Evolutionary conservation across 495 filamentous ascomycete genomes (phyloP), one percentile per base, ranked within the genome.

Genomic region (Trichoderma virens): DNA sequence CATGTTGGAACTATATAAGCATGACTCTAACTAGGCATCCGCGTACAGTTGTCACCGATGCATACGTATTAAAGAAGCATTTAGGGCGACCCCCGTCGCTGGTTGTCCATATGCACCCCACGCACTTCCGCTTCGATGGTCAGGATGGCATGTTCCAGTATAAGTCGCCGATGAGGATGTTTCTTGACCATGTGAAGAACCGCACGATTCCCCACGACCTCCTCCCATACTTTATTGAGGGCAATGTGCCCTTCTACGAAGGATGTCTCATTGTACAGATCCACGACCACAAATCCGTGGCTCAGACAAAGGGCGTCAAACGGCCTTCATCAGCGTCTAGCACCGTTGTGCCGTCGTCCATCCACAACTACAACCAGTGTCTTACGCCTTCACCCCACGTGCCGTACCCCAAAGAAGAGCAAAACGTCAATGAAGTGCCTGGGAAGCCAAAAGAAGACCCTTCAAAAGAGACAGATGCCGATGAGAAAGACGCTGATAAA

Each of bases 191-290:
- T 74, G 69, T 84, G 16, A 73, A 72, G 65, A 70, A 34, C 16
- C 74, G 79, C 18, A 81, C 81, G 1, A 69, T 85, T 18, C 82
- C 80, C 25, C 79, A 86, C 69, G 80, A 83, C 20, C 70, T 87
- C 59, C 66, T 86, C 2, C 76, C 76, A n/a, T 77, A 81, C 60
- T 71, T 98, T 32, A 82, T 85, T 35, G 78, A 84, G 28, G 77
- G 78, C 20, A 84, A 82, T 8, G 88, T 97, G 28, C 80, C 76
- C n/a, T 98, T 95, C 69, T 99, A 98, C 70, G 94, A 99, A 72
- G 92, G 90, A 23, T 96, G 93, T 71, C 81, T 99, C 61, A 98
- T 99, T 66, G 92, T 98, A 54, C 87, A 96, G 71, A 80, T 97
- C 5, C 82, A 94, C 66, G 90, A 97, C 75, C 89, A 97, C 74